Percentiles rank a stretch among this genome's conserved stretches.
Conservation (phyloP, 2,329 filamentous ascomycete species). For the Emydomyces testavorans region DNA sequence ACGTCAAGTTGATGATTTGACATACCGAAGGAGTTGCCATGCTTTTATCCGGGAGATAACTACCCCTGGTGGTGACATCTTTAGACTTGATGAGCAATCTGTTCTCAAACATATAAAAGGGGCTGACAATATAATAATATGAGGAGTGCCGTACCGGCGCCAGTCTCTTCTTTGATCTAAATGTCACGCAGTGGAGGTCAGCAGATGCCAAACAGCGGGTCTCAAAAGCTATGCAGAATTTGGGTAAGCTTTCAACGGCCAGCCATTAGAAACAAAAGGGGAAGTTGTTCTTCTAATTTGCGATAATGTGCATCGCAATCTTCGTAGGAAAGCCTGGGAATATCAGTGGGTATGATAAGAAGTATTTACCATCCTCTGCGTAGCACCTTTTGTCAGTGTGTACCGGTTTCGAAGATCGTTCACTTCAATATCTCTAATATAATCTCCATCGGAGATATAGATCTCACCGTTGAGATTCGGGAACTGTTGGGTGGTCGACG, state of each 20-base stretch:
- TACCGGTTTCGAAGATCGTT: constrained; percentile 96
- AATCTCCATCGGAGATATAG: constrained; percentile 93
- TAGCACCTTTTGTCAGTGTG: constrained; percentile 89
- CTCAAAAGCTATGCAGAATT: constrained; percentile 48
- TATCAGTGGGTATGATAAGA: constrained; percentile 56
- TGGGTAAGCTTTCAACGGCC: constrained; percentile 56
- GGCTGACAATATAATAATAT: constrained; percentile 29
- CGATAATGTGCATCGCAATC: constrained; percentile 26
- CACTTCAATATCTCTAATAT: constrained; percentile 97
- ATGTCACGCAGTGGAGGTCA: constrained; percentile 79
- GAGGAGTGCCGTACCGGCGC: constrained; percentile 80
- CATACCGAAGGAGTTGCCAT: constrained; percentile 89
- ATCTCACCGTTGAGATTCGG: constrained; percentile 68
- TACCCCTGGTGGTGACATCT: constrained; percentile 98
- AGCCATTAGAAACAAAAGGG: constrained; percentile 31
- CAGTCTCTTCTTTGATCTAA: constrained; percentile 99
- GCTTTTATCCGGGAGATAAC: constrained; percentile 92
- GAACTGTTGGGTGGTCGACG: constrained; percentile 36
- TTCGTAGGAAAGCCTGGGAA: constrained; percentile 34
- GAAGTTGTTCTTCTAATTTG: constrained; percentile 15
- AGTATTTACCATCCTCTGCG: constrained; percentile 98
- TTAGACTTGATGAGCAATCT: constrained; percentile 52
- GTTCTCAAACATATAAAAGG: constrained; percentile 38
- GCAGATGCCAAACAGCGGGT: constrained; percentile 73
- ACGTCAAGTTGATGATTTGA: constrained; percentile 18